These are phyloP conservation scores for Berkeleyomyces basicola DNA, from an alignment of 2,329 filamentous ascomycete genomes.

Conservation along the genomic window DNA sequence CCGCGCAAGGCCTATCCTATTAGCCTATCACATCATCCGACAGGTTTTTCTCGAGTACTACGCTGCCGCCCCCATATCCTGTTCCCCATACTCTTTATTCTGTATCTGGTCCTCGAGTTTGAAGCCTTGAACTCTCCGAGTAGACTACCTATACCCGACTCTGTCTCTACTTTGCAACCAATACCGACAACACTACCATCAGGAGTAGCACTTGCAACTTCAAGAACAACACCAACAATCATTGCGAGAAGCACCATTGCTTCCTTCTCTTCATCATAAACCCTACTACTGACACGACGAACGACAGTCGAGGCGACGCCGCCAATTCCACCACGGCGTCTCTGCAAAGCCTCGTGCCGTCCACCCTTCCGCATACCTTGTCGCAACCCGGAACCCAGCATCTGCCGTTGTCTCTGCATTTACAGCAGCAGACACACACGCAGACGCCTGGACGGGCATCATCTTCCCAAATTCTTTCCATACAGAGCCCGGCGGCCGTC, in stretches of 20 bases:
- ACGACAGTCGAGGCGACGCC: not conserved
- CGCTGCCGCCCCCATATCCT: not conserved
- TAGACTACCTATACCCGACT: not conserved
- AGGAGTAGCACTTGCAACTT: not conserved
- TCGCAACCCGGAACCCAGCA: slow-evolving; percentile 4
- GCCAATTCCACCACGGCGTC: slow-evolving; percentile 4
- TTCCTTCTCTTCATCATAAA: not conserved
- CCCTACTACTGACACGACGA: slow-evolving; percentile 1
- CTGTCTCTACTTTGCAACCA: not conserved
- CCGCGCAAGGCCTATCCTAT: not conserved
- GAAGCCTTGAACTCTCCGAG: not conserved
- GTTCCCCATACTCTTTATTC: not conserved
- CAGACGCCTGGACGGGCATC: slow-evolving; percentile 35
- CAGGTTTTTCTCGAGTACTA: not conserved
- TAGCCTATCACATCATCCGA: not conserved
- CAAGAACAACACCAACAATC: not conserved
- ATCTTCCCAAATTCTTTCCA: slow-evolving; percentile 39
- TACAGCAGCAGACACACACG: slow-evolving; percentile 19
- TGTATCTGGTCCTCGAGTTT: not conserved
- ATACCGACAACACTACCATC: not conserved
- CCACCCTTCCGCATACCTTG: not conserved
- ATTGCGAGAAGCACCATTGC: not conserved
- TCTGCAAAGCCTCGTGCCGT: slow-evolving; percentile 2
- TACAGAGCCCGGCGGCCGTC: slow-evolving; percentile 50
- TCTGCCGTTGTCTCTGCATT: slow-evolving; percentile 19